A percentile compares a stretch with the other conserved stretches of the same genome.
phyloP scores from a whole-genome alignment of 1,284 basidiomycete species.

The Leucoagaricus sp. region DNA sequence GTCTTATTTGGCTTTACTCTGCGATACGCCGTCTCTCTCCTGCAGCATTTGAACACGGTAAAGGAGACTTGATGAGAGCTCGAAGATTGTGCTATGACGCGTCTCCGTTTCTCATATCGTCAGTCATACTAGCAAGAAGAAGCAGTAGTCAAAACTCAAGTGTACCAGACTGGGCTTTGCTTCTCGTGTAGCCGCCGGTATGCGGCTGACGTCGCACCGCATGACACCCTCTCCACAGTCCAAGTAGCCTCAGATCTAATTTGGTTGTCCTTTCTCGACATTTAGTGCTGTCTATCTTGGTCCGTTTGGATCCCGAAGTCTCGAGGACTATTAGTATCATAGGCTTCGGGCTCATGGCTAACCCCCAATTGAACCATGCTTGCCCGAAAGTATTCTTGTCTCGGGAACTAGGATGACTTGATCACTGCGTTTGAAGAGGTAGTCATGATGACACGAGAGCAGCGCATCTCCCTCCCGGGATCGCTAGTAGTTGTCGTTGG shows the following conservation, averaged over 20 bases:
- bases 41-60: not conserved
- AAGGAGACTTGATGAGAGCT: not conserved
- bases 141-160: too few species aligned
- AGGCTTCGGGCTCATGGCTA: not conserved
- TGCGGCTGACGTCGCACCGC: too few species aligned
- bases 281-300: not conserved
- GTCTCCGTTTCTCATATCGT: too few species aligned
- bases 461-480: too few species aligned
- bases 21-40: too few species aligned
- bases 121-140: too few species aligned
- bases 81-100: too few species aligned
- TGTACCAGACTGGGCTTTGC: too few species aligned
- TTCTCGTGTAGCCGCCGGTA: too few species aligned
- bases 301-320: not conserved
- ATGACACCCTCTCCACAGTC: not conserved
- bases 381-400: not conserved
- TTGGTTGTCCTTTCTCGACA: not conserved
- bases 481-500: too few species aligned
- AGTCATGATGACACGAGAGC: too few species aligned
- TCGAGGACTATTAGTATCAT: not conserved
- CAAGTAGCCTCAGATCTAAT: not conserved
- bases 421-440: not conserved
- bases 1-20: not conserved
- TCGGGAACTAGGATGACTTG: not conserved
- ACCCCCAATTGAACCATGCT: not conserved